Conservation (phyloP, 805 yeast species). For the Gaillardinia entomophila region DNA sequence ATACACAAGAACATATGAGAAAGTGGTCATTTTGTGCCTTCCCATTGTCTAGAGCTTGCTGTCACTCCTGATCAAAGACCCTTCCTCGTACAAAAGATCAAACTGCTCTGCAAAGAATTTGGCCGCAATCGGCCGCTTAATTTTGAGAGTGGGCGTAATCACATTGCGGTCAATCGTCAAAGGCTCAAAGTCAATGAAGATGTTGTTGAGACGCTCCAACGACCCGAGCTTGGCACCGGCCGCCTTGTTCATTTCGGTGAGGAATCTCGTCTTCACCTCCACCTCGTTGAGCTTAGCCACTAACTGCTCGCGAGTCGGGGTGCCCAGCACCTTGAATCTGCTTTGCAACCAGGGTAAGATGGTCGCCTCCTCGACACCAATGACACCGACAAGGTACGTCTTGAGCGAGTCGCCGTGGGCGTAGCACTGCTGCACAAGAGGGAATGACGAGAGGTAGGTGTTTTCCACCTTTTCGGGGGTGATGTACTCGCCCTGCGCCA, state of each 20-base stretch:
- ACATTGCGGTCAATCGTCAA: slow-evolving; percentile 55
- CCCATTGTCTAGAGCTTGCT: slow-evolving; percentile 18
- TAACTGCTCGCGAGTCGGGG: slow-evolving; percentile 6
- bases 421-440: slow-evolving; percentile 47
- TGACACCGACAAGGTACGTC: slow-evolving; percentile 51
- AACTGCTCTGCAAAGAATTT: slow-evolving; percentile 19
- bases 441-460: slow-evolving; percentile 47
- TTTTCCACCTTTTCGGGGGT: slow-evolving; percentile 76
- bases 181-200: slow-evolving; percentile 51
- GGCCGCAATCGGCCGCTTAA: slow-evolving; percentile 35
- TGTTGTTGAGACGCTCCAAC: slow-evolving; percentile 57
- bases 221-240: slow-evolving; percentile 45
- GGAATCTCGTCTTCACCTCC: slow-evolving; percentile 27
- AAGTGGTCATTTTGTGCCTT: neutral
- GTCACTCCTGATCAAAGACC: slow-evolving; percentile 16
- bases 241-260: slow-evolving; percentile 31
- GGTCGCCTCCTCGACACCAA: slow-evolving; percentile 52
- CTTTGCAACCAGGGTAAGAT: slow-evolving; percentile 7
- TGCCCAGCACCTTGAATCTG: slow-evolving; percentile 5
- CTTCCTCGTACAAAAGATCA: slow-evolving; percentile 30
- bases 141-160: slow-evolving; percentile 60
- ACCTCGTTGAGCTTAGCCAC: slow-evolving; percentile 8
- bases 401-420: slow-evolving; percentile 61
- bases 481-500: slow-evolving; percentile 50
- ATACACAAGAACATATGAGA: neutral